Conservation (phyloP, 331 rosid species). For the Pyracantha coccinea region DNA sequence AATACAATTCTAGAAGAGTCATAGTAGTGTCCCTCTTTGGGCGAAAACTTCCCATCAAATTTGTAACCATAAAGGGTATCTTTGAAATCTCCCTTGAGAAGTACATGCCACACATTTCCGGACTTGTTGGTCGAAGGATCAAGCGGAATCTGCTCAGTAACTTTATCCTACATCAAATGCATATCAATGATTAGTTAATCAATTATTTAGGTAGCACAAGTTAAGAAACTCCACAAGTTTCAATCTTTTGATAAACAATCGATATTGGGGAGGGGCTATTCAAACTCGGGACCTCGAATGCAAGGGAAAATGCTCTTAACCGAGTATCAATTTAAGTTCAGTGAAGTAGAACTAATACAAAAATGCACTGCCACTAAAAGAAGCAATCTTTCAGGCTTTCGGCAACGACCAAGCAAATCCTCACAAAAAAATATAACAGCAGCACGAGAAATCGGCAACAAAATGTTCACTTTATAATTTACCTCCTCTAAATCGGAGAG, state of each 20-base stretch:
- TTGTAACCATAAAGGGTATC: constrained; percentile 78
- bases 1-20: constrained; percentile 56
- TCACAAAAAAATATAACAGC: background rate
- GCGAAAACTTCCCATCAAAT: constrained; percentile 67
- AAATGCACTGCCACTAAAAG: background rate
- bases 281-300: background rate
- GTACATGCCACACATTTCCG: constrained; percentile 88
- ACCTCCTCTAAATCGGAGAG: constrained; percentile 62
- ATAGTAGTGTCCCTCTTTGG: constrained; percentile 60
- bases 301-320: background rate
- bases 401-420: background rate
- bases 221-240: background rate
- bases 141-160: constrained; percentile 54
- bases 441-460: background rate
- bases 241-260: background rate
- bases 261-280: background rate
- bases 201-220: background rate
- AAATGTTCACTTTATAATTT: background rate
- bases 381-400: background rate
- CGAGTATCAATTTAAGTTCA: background rate
- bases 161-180: constrained; percentile 57
- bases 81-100: constrained; percentile 68
- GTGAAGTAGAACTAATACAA: background rate
- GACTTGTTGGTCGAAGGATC: constrained; percentile 66
- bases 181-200: background rate